A percentile compares a stretch with the other conserved stretches of the same genome.
Conservation (phyloP, 805 yeast species). For the Metschnikowia kofuensis region DNA sequence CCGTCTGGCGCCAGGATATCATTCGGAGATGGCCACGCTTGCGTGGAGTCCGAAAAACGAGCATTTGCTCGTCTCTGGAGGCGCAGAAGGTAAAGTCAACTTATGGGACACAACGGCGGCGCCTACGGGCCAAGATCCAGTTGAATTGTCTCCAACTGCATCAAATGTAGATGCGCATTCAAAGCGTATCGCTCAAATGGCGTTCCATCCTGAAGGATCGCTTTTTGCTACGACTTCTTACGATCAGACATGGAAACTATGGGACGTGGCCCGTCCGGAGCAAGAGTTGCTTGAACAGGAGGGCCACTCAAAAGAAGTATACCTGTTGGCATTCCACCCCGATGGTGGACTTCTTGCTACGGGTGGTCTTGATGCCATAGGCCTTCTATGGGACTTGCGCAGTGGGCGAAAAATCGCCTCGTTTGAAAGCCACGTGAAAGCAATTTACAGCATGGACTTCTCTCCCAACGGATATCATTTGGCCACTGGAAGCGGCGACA, state of each 20-base stretch:
- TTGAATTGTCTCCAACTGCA: slow-evolving; percentile 14
- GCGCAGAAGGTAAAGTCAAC: slow-evolving; percentile 36
- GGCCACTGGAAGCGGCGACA: slow-evolving; percentile 85
- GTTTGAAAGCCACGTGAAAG: slow-evolving; percentile 67
- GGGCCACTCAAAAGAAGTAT: slow-evolving; percentile 79
- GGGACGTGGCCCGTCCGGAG: slow-evolving; percentile 59
- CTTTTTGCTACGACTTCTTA: slow-evolving; percentile 69
- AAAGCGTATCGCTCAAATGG: slow-evolving; percentile 55
- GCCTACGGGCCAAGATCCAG: slow-evolving; percentile 1
- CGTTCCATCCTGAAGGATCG: slow-evolving; percentile 62
- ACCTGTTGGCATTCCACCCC: slow-evolving; percentile 57
- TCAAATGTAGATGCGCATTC: slow-evolving; percentile 32
- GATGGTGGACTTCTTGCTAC: slow-evolving; percentile 78
- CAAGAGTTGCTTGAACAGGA: slow-evolving; percentile 63
- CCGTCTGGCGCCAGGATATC: slow-evolving; percentile 37
- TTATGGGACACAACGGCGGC: slow-evolving; percentile 23
- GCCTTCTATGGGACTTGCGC: slow-evolving; percentile 82
- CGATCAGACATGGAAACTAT: slow-evolving; percentile 84
- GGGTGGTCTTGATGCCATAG: slow-evolving; percentile 75
- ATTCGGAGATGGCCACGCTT: slow-evolving; percentile 63
- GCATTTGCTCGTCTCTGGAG: slow-evolving; percentile 30
- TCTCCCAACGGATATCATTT: slow-evolving; percentile 69
- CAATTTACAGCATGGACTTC: slow-evolving; percentile 72
- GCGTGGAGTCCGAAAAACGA: slow-evolving; percentile 53
- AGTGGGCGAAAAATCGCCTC: slow-evolving; percentile 62